Evolutionary conservation across 352 stramenopile species (phyloP).

Genomic region (Phytophthora cryptogea): DNA sequence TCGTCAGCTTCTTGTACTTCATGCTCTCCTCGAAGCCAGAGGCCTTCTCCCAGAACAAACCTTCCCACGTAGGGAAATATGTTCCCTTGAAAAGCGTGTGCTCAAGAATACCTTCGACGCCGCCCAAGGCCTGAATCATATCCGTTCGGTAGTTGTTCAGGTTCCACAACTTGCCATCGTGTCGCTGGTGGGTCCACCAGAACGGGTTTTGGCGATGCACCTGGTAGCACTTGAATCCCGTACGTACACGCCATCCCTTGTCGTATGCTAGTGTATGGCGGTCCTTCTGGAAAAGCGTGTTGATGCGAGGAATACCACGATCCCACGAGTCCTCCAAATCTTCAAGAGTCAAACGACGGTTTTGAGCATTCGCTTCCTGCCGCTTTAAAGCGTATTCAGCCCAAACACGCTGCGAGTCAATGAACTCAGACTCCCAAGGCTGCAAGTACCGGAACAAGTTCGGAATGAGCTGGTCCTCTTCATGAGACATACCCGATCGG

Average conservation of each 20-base stretch:
- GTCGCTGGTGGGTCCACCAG: slow-evolving; percentile 98
- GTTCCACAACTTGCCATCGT: slow-evolving; percentile 99
- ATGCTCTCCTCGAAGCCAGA: slow-evolving; percentile 95
- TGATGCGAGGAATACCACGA: slow-evolving; percentile 97
- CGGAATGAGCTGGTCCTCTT: slow-evolving; percentile 99
- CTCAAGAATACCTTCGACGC: slow-evolving; percentile 99
- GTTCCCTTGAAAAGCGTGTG: slow-evolving; percentile 99
- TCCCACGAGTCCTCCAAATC: slow-evolving; percentile 99
- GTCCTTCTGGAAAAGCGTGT: slow-evolving; percentile 98
- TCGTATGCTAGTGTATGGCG: slow-evolving; percentile 99
- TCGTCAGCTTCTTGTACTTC: slow-evolving; percentile 99
- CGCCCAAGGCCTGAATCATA: slow-evolving; percentile 99
- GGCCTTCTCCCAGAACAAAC: slow-evolving; percentile 99
- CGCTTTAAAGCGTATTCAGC: slow-evolving; percentile 99
- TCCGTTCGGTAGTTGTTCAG: slow-evolving; percentile 99
- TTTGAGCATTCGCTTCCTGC: slow-evolving; percentile 99
- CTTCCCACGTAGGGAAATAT: slow-evolving; percentile 99
- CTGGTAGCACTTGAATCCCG: slow-evolving; percentile 99
- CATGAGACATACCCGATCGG: slow-evolving; percentile 95
- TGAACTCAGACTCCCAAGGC: slow-evolving; percentile 98
- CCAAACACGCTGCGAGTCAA: slow-evolving; percentile 99
- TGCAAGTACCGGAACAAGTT: slow-evolving; percentile 99
- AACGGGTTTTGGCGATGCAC: slow-evolving; percentile 98
- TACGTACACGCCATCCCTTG: slow-evolving; percentile 98
- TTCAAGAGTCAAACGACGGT: slow-evolving; percentile 98